These are phyloP conservation scores for Strobilomyces dryophilus DNA, from an alignment of 768 basidiomycete genomes.

Conservation along the genomic window DNA sequence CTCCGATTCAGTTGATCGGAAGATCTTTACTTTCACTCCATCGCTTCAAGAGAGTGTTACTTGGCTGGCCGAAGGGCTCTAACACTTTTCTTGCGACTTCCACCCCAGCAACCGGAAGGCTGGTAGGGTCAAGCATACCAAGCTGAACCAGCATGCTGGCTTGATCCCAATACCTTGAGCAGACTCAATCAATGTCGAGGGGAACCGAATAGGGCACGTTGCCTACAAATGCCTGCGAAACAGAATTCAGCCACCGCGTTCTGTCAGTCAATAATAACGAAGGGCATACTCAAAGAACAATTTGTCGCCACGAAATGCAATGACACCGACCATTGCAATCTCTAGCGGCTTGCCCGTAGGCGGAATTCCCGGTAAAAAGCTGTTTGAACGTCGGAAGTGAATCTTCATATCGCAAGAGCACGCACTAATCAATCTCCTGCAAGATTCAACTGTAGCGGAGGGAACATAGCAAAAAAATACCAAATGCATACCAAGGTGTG, in stretches of 20 bases:
- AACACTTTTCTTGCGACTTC: conserved; percentile 38
- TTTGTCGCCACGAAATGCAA: conserved; percentile 47
- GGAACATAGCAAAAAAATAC: neutral
- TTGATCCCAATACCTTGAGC: conserved; percentile 44
- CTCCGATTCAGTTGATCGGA: conserved; percentile 18
- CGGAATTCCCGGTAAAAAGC: conserved; percentile 32
- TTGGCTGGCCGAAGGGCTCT: conserved; percentile 39
- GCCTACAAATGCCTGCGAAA: conserved; percentile 17
- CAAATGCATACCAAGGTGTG: conserved; percentile 32
- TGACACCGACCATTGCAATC: conserved; percentile 41
- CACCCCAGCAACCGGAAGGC: conserved; percentile 37
- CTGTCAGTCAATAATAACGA: neutral
- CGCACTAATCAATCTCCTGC: conserved; percentile 41
- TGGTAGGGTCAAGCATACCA: conserved; percentile 31
- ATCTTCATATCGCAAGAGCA: conserved; percentile 2
- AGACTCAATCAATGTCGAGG: neutral
- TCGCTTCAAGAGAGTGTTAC: conserved; percentile 33
- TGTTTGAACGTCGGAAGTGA: conserved; percentile 3
- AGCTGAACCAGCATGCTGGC: conserved; percentile 44
- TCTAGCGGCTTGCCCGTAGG: conserved; percentile 37
- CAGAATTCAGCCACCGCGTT: neutral
- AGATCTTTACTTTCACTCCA: conserved; percentile 38
- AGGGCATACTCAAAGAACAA: conserved; percentile 40
- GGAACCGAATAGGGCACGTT: neutral
- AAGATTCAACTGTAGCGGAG: neutral